These are phyloP conservation scores for Vanrija pseudolonga DNA, from an alignment of 1,284 basidiomycete genomes.

Conservation along the genomic window DNA sequence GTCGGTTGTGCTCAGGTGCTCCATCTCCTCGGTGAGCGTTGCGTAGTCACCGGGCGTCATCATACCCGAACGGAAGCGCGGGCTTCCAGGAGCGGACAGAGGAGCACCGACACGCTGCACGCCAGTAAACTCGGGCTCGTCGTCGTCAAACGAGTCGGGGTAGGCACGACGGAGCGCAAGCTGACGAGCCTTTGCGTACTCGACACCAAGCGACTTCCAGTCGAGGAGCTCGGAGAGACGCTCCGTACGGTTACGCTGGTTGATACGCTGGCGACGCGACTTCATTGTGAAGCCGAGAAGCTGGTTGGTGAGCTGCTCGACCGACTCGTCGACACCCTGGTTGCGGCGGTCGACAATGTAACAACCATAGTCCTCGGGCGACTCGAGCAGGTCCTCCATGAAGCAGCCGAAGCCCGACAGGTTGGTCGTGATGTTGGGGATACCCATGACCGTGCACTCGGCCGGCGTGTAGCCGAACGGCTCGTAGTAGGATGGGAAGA, in stretches of 20 bases:
- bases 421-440: conserved; percentile 95
- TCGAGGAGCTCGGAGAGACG: conserved; percentile 86
- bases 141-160: conserved; percentile 79
- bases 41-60: conserved; percentile 76
- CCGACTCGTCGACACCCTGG: conserved; percentile 87
- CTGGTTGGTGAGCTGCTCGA: conserved; percentile 62
- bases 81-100: conserved; percentile 80
- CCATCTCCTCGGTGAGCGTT: conserved; percentile 95
- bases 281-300: conserved; percentile 80
- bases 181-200: conserved; percentile 93
- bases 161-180: conserved; percentile 89
- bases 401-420: conserved; percentile 96
- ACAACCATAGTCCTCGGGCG: conserved; percentile 69
- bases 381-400: conserved; percentile 98
- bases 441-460: conserved; percentile 78
- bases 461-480: conserved; percentile 56
- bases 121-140: conserved; percentile 63
- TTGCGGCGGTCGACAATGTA: conserved; percentile 93
- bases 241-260: conserved; percentile 96
- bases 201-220: conserved; percentile 96
- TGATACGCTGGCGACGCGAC: conserved; percentile 93
- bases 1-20: conserved; percentile 76
- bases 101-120: conserved; percentile 63
- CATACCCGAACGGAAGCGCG: conserved; percentile 72
- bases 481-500: conserved; percentile 85